phyloP scores from a whole-genome alignment of 495 filamentous ascomycete genomes.

The Penicillium macrosclerotiorum region DNA sequence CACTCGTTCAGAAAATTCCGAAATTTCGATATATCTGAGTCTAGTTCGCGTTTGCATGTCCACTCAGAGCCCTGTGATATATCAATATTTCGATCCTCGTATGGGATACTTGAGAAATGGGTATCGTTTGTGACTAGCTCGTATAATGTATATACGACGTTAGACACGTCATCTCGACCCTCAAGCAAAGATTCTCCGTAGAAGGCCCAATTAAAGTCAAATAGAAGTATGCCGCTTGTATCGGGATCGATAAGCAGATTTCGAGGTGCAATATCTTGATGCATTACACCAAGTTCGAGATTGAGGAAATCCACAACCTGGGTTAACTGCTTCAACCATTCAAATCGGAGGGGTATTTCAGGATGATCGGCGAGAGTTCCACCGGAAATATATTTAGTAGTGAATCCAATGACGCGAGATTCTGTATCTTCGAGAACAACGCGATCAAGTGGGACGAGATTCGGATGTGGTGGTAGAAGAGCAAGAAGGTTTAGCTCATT shows the following conservation, averaged over 20 bases:
- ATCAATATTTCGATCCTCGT: conserved; percentile 18
- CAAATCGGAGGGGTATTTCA: conserved; percentile 28
- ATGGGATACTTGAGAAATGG: conserved; percentile 15
- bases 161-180: conserved; percentile 35
- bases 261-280: conserved; percentile 37
- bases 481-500: conserved; percentile 34
- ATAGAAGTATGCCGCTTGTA: conserved; percentile 34
- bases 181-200: conserved; percentile 14
- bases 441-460: conserved; percentile 34
- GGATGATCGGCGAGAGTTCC: conserved; percentile 25
- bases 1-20: conserved; percentile 22
- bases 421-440: conserved; percentile 36
- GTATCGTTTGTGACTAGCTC: conserved; percentile 40
- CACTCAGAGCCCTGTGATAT: conserved; percentile 19
- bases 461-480: conserved; percentile 29
- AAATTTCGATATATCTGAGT: conserved; percentile 20
- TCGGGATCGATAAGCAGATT: conserved; percentile 35
- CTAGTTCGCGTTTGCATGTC: conserved; percentile 20
- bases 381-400: conserved; percentile 32
- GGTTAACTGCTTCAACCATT: conserved; percentile 38
- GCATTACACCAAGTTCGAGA: conserved; percentile 34
- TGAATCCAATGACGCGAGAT: conserved; percentile 39
- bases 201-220: conserved; percentile 39
- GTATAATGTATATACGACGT: conserved; percentile 38
- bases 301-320: conserved; percentile 39